Evolutionary conservation across 805 yeast species (phyloP).

Genomic region (Wickerhamomyces sydowiorum): DNA sequence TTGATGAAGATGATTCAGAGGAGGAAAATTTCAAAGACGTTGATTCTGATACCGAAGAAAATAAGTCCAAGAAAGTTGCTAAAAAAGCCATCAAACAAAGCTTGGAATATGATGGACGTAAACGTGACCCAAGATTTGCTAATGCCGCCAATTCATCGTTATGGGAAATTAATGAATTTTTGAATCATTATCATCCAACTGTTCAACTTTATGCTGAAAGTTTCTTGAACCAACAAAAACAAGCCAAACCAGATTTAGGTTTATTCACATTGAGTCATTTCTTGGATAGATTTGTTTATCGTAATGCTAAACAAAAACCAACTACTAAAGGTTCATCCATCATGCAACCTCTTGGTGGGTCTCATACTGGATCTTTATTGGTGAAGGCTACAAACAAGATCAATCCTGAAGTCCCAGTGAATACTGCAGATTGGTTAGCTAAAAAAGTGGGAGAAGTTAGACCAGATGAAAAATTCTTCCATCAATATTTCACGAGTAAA

Average conservation of each 20-base stretch:
- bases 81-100: constrained; percentile 8
- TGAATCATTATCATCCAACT: constrained; percentile 88
- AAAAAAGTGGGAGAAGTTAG: constrained; percentile 58
- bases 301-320: constrained; percentile 78
- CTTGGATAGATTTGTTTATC: constrained; percentile 92
- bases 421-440: constrained; percentile 78
- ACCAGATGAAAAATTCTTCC: constrained; percentile 87
- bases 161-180: constrained; percentile 80
- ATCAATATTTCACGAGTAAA: constrained; percentile 72
- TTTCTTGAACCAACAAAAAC: constrained; percentile 37
- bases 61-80: constrained; percentile 1
- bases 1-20: constrained; percentile 40
- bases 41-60: constrained; percentile 25
- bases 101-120: constrained; percentile 66
- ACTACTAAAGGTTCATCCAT: constrained; percentile 81
- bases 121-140: constrained; percentile 92
- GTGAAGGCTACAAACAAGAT: constrained; percentile 54
- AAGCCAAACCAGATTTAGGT: constrained; percentile 83
- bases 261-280: constrained; percentile 84
- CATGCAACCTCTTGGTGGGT: constrained; percentile 96
- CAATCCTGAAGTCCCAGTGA: constrained; percentile 58
- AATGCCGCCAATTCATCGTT: constrained; percentile 74
- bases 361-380: constrained; percentile 62
- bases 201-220: constrained; percentile 74
- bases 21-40: constrained; percentile 28